Percentiles rank a stretch among this genome's conserved stretches.
Evolutionary conservation across 768 basidiomycete genomes (phyloP).

Genomic region (Gloeopeniophorella convolvens): DNA sequence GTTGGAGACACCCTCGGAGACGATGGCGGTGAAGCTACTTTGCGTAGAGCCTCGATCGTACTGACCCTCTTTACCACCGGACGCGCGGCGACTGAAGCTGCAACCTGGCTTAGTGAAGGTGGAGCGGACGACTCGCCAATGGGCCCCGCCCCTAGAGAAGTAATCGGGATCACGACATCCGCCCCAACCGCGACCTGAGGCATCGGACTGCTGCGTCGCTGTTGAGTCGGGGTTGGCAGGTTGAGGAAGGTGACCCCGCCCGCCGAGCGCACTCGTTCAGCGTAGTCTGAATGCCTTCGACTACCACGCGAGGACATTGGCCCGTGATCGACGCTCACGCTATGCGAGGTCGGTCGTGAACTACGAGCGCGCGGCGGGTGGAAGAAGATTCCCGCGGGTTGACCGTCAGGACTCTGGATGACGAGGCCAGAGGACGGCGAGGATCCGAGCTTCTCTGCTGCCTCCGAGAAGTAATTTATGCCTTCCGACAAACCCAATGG

Average conservation of each 20-base stretch:
- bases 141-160: background rate
- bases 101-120: background rate
- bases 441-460: slow-evolving; percentile 63
- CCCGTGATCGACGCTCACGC: slow-evolving; percentile 8
- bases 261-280: slow-evolving; percentile 4
- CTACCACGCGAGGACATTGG: slow-evolving; percentile 1
- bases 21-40: slow-evolving; percentile 30
- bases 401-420: slow-evolving; percentile 89
- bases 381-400: slow-evolving; percentile 94
- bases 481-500: slow-evolving; percentile 64
- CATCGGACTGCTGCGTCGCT: background rate
- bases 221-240: slow-evolving; percentile 1
- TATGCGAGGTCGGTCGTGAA: slow-evolving; percentile 7
- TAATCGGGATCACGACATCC: background rate
- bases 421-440: slow-evolving; percentile 82
- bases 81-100: slow-evolving; percentile 2
- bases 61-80: slow-evolving; percentile 26
- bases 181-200: background rate
- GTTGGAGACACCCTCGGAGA: slow-evolving; percentile 28
- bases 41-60: slow-evolving; percentile 26
- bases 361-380: slow-evolving; percentile 47
- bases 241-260: slow-evolving; percentile 11
- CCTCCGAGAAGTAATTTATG: slow-evolving; percentile 67
- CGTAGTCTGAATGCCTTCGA: slow-evolving; percentile 12
- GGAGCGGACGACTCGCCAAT: slow-evolving; percentile 1